Evolutionary conservation across 371 early-diverging fungal species (phyloP).

Genomic region (Mortierella sp.): DNA sequence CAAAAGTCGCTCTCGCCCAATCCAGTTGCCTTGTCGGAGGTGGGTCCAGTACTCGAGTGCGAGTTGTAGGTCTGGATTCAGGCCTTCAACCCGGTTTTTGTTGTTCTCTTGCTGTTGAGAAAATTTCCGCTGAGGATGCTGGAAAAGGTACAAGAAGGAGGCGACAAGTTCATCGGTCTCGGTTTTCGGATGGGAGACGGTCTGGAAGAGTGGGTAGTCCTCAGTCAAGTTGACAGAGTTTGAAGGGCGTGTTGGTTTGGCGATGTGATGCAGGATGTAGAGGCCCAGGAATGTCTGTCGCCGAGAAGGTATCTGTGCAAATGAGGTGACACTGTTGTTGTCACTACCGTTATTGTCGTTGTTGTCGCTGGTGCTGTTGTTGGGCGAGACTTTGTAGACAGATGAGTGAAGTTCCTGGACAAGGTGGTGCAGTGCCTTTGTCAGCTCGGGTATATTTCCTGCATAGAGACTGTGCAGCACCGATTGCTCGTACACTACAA

Average conservation of each 20-base stretch:
- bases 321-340: neutral
- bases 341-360: neutral
- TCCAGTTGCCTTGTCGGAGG: constrained; percentile 44
- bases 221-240: neutral
- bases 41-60: constrained; percentile 39
- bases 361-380: neutral
- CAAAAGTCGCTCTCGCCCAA: constrained; percentile 38
- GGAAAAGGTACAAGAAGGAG: constrained; percentile 25
- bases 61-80: constrained; percentile 27
- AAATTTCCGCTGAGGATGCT: constrained; percentile 3
- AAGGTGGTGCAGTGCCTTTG: constrained; percentile 46
- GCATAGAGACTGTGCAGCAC: constrained; percentile 45
- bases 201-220: neutral
- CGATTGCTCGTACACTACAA: constrained; percentile 49
- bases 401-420: constrained; percentile 43
- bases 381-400: constrained; percentile 7
- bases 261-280: constrained; percentile 39
- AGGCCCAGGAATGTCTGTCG: constrained; percentile 43
- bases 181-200: constrained; percentile 30
- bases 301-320: constrained; percentile 14
- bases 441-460: constrained; percentile 50
- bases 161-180: constrained; percentile 31
- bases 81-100: neutral
- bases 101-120: neutral
- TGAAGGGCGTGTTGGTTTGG: constrained; percentile 16